Evolutionary conservation across 2,329 filamentous ascomycete species (phyloP), one percentile per base, ranked within the genome.

Genomic region (Trichoderma atrobrunneum): DNA sequence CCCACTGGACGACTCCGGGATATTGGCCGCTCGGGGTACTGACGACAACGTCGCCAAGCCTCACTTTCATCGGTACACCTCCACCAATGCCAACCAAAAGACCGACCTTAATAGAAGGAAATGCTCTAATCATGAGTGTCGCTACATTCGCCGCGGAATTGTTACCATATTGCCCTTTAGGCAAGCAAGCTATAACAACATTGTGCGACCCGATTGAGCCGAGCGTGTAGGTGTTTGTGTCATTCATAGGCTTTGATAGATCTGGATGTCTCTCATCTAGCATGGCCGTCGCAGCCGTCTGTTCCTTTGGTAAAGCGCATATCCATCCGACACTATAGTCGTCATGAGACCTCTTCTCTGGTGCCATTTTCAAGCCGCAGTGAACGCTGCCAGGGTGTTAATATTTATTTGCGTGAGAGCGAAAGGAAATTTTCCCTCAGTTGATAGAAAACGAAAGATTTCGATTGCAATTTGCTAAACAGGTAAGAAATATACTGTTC

Each of bases 71-170:
- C 3, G 75, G 21, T 11, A 76, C 51, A 0, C 67, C 78, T 0
- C 89, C 87, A 1, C 87, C 87, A 77, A 83, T 85, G 0, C 81
- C 79, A 72, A 78, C 74, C 21, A 78, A 12, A 1, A 78, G 48
- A 0, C 73, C 74, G 18, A 78, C 30, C 0, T 70, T 66, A 1
- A 78, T 74, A 2, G 74, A 68, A 3, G 76, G 74, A 3, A 79
- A 48, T 1, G 75, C 75, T 0, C 65, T 7, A 1, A 75, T 14
- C 3, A 79, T 56, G 8, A 66, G 21, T 1, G 67, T 64, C 1
- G 68, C 77, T 0, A 73, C 75, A 3, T 32, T 75, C 0, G 75
- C 70, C 1, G 78, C 75, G 0, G 74, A 73, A 1, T 30, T 63
- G 0, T 48, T 75, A 0, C 78, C 77, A 8, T 73, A 74, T 0